These are phyloP conservation scores for Emydomyces testavorans DNA, from an alignment of 2,329 filamentous ascomycete species.

Conservation along the genomic window DNA sequence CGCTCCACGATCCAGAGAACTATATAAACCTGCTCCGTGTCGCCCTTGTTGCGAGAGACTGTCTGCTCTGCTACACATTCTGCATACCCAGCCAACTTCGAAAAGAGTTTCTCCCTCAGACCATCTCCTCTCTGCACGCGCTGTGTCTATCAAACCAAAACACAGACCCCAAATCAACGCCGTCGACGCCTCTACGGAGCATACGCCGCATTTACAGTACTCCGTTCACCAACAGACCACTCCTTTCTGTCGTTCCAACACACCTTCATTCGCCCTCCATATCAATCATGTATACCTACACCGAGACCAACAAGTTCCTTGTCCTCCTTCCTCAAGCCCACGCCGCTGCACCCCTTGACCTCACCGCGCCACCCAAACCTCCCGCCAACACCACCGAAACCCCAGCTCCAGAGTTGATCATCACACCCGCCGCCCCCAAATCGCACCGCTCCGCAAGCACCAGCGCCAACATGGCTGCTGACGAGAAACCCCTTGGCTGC, in stretches of 20 bases:
- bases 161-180: no score
- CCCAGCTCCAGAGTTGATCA: not conserved
- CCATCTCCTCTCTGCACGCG: no score
- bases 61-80: no score
- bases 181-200: not conserved
- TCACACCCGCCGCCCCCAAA: conserved; percentile 3
- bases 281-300: conserved; percentile 16
- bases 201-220: not conserved
- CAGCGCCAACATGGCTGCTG: conserved; percentile 9
- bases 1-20: no score
- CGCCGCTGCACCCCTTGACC: conserved; percentile 9
- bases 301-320: conserved; percentile 17
- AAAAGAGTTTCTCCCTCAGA: no score
- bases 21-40: conserved; percentile 3
- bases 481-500: conserved; percentile 5
- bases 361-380: not conserved
- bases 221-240: no score
- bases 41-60: no score
- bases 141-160: no score
- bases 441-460: conserved; percentile 15
- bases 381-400: not conserved
- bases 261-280: not conserved
- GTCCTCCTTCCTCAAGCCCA: conserved; percentile 17
- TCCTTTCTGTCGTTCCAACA: not conserved
- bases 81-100: no score